Conservation (phyloP, 1,284 basidiomycete genomes). For the Cryptococcus neoformans region DNA sequence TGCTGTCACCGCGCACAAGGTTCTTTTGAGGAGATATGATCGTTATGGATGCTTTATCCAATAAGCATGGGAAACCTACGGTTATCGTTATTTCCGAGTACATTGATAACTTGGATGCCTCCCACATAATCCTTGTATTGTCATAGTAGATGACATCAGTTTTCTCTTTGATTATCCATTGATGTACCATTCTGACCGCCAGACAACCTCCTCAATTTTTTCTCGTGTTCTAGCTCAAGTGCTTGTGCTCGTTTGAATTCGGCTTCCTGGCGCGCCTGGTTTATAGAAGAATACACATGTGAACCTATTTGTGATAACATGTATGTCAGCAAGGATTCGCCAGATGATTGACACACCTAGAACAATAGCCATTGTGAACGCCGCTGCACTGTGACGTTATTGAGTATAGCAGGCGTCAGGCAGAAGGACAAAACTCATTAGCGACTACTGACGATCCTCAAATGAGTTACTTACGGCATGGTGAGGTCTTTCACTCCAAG, state of each 20-base stretch:
- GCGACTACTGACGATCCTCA: no score
- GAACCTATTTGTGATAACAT: conserved; percentile 7
- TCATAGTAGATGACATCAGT: no score
- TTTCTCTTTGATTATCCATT: no score
- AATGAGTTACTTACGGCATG: conserved; percentile 26
- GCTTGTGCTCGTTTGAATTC: conserved; percentile 20
- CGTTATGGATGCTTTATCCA: no score
- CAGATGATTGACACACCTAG: conserved; percentile 12
- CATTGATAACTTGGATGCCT: no score
- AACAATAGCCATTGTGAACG: conserved; percentile 36
- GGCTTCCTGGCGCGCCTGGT: conserved; percentile 24
- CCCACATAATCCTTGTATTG: no score
- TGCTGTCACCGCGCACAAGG: no score
- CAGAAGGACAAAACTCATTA: no score
- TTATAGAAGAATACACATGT: conserved; percentile 30
- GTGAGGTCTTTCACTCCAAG: conserved; percentile 23
- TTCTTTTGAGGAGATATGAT: no score
- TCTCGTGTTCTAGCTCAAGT: conserved; percentile 7
- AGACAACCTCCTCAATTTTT: not conserved
- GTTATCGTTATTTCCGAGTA: no score
- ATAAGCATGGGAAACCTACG: no score
- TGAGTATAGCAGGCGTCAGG: no score
- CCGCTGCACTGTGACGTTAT: conserved; percentile 18
- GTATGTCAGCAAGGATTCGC: not conserved
- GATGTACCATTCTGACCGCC: not conserved